Evolutionary conservation across 805 yeast species (phyloP).

Genomic region (Saturnispora saitoi): DNA sequence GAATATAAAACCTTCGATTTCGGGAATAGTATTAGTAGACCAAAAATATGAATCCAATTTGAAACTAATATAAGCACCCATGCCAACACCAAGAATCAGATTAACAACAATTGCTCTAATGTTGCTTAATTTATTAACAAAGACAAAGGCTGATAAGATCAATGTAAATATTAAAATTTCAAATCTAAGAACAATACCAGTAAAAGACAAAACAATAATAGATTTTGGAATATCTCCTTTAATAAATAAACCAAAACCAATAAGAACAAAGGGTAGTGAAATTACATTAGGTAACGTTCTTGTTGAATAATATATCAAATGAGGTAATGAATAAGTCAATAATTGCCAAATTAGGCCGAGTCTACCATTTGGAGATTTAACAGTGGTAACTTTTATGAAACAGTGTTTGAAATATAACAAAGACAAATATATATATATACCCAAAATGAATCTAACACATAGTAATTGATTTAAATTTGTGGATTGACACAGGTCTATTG

Average conservation of each 20-base stretch:
- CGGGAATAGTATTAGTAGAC: conserved; percentile 53
- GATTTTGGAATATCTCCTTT: conserved; percentile 39
- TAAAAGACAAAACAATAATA: conserved; percentile 47
- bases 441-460: conserved; percentile 52
- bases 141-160: conserved; percentile 32
- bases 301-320: conserved; percentile 68
- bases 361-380: conserved; percentile 9
- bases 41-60: conserved; percentile 71
- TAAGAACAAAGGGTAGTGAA: conserved; percentile 63
- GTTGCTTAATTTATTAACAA: background rate
- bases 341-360: conserved; percentile 18
- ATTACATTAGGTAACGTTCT: conserved; percentile 84
- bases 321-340: conserved; percentile 64
- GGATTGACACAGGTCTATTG: background rate
- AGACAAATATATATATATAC: conserved; percentile 46
- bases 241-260: conserved; percentile 44
- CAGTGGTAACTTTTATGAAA: conserved; percentile 21
- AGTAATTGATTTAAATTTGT: conserved; percentile 46
- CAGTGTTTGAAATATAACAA: conserved; percentile 43
- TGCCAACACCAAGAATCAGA: conserved; percentile 32
- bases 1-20: conserved; percentile 59
- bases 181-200: conserved; percentile 61
- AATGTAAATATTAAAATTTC: conserved; percentile 56
- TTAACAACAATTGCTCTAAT: conserved; percentile 23
- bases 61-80: conserved; percentile 44